Base-by-base conservation (phyloP, 257 asterid genomes). In the Cruciata laevipes region DNA sequence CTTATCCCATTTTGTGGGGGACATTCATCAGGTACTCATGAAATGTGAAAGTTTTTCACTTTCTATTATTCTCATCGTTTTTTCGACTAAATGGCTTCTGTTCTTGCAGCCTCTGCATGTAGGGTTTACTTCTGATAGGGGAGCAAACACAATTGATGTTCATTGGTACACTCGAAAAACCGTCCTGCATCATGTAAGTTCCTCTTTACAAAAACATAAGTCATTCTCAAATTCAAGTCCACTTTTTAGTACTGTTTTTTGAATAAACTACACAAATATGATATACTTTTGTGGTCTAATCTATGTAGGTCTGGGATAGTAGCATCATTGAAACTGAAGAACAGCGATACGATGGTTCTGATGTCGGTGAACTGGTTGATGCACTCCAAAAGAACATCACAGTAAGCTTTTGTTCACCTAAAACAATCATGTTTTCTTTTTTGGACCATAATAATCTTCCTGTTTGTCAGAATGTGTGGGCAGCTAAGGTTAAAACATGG, bases 1-100 rank as follows among this genome's bases (percentile, higher is more conserved):
- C 80, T 83, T 92, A 33, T 82, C 98, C 38, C 96, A 92, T 81
- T 87, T 84, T 77, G 69, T 92, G 42, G 96, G 98, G 25, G 98
- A 92, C 74, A 81, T 92, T 60, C 98, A 92, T 74, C 98, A 89
- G 94, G 98, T 87, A 35, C n/a, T 63, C 51, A 42, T 11, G 17
- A 42, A 42, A 11, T 13, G 38, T 35, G 31, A 38, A 37, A n/a
- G 3, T 25, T 40, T 42, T 9, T 38, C 58, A 42, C 37, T 6
- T 33, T 37, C 7, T 6, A 8, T 32, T 20, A 20, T 1, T 61
- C 11, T 32, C n/a, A n/a, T 20, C 0, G 51, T 23, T 61, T 33
- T 20, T 17, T 25, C 66, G 13, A 20, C 7, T 0, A 32, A 47
- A 10, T 31, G 1, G 60, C 4, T 42, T 21, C 20, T 61, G 40